phyloP scores from a whole-genome alignment of 257 asterid genomes.

The Solanum bulbocastanum region DNA sequence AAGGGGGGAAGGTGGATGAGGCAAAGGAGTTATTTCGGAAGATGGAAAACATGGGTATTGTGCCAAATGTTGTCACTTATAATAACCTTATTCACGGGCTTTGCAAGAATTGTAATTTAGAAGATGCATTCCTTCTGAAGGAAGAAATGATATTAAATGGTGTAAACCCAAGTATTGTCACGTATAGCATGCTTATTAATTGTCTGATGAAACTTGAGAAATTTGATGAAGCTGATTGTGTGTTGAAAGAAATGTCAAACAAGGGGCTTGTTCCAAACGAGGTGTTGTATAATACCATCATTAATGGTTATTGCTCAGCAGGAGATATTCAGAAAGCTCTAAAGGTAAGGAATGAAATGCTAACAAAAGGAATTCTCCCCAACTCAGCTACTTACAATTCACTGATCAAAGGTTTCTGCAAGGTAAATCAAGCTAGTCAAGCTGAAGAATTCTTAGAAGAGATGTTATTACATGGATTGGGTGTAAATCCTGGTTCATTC shows the following conservation, averaged over 20 bases:
- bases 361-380: slow-evolving; percentile 31
- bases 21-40: slow-evolving; percentile 44
- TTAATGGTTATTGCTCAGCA: slow-evolving; percentile 57
- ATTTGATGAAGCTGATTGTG: slow-evolving; percentile 42
- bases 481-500: slow-evolving; percentile 39
- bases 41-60: slow-evolving; percentile 52
- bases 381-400: slow-evolving; percentile 57
- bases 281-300: slow-evolving; percentile 59
- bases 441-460: slow-evolving; percentile 46
- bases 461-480: slow-evolving; percentile 43
- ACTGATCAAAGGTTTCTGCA: slow-evolving; percentile 55
- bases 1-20: slow-evolving; percentile 48
- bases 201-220: slow-evolving; percentile 52
- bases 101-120: slow-evolving; percentile 40
- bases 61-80: slow-evolving; percentile 65
- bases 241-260: slow-evolving; percentile 54
- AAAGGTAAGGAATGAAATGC: slow-evolving; percentile 56
- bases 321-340: slow-evolving; percentile 48
- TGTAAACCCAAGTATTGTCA: slow-evolving; percentile 50
- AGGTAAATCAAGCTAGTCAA: slow-evolving; percentile 42
- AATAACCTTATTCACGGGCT: slow-evolving; percentile 71
- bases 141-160: slow-evolving; percentile 53
- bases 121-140: slow-evolving; percentile 54
- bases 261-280: slow-evolving; percentile 53
- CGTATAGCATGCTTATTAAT: slow-evolving; percentile 61